phyloP scores from a whole-genome alignment of 495 filamentous ascomycete genomes.

The Aspergillus egyptiacus region DNA sequence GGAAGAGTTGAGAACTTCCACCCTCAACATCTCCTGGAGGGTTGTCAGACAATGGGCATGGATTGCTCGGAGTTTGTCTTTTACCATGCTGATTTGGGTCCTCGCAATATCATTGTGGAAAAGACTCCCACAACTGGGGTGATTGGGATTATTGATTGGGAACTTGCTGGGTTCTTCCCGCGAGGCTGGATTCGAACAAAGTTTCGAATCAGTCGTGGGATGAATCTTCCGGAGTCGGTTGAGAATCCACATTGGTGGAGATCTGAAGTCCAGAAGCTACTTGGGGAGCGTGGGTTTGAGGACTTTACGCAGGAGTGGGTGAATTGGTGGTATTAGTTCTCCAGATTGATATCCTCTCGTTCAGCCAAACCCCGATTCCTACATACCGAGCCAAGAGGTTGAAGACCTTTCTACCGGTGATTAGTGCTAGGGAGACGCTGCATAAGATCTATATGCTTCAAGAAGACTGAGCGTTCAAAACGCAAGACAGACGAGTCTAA shows the following conservation, averaged over 20 bases:
- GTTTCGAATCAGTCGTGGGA: slow-evolving; percentile 5
- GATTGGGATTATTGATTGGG: slow-evolving; percentile 33
- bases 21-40: neutral
- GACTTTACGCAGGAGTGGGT: neutral
- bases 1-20: neutral
- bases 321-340: neutral
- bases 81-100: slow-evolving; percentile 33
- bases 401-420: too few species aligned
- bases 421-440: too few species aligned
- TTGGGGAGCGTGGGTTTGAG: neutral
- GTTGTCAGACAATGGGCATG: slow-evolving; percentile 22
- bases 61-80: slow-evolving; percentile 27
- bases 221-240: neutral
- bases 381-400: too few species aligned
- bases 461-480: too few species aligned
- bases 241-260: neutral
- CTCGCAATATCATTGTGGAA: slow-evolving; percentile 29
- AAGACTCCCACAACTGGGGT: slow-evolving; percentile 9
- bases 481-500: too few species aligned
- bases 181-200: slow-evolving; percentile 30
- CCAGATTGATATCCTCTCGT: too few species aligned
- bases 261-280: neutral
- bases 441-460: too few species aligned
- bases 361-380: too few species aligned
- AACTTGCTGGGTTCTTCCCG: slow-evolving; percentile 27